Evolutionary conservation across 768 basidiomycete genomes (phyloP), one percentile per base, ranked within the genome.

Genomic region (Leccinum uliginosum): DNA sequence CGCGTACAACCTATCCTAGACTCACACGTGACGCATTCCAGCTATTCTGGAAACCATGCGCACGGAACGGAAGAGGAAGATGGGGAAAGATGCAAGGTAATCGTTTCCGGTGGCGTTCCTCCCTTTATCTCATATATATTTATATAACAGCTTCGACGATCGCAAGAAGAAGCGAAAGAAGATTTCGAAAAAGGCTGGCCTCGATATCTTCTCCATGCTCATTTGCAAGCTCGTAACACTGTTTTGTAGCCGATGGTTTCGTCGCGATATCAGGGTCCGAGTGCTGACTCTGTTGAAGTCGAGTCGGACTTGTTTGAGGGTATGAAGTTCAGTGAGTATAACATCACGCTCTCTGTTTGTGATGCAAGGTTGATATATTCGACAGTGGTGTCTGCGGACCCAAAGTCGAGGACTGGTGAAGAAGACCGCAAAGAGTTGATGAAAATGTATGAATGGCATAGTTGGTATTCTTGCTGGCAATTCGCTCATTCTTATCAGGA

Each of bases 241-340:
- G 6, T 15, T 40, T 26, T 26, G 10, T 54, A 89, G 89, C 73
- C 80, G 2, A 74, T 71, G 6, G 73, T 87, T n/a, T 75, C 89
- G 30, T 82, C 85, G 3, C 83, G 82, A 63, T 87, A 87, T 63
- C 75, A 80, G 57, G 88, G 88, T 1, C 76, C 83, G 17, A 82
- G 81, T 53, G 71, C 85, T 12, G 81, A 80, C 61, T 80, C 81
- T 6, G 77, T 92, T 21, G 60, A 79, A 38, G 77, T 85, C 6
- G 78, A 86, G 62, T 81, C 82, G 6, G 73, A 84, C 26, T 68
- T 96, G 17, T 91, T 98, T 63, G 74, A 82, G 14, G 88, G 80
- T 23, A 78, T 86, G 73, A 89, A 79, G 53, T 96, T 98, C 66
- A 85, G 95, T 95, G 53, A 65, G 88, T 76, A 27, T 4, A 9